Percentiles rank a stretch among this genome's conserved stretches.
Evolutionary conservation across 495 filamentous ascomycete species (phyloP).

Genomic region (Podospora comata): DNA sequence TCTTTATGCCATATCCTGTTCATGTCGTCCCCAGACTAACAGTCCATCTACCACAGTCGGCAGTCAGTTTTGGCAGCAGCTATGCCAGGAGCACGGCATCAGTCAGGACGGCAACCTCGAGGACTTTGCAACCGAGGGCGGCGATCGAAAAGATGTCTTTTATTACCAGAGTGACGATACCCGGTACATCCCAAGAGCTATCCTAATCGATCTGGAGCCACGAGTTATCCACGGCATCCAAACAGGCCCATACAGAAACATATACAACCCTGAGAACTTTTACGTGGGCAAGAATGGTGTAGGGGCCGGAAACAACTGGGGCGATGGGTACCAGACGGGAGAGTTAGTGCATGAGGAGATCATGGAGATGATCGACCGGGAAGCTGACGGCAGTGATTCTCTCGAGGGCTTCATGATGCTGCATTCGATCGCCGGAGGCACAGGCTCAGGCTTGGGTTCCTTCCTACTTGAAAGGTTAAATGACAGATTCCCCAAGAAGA

Average conservation of each 20-base stretch:
- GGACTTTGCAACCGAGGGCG: constrained; percentile 92
- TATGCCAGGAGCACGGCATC: constrained; percentile 97
- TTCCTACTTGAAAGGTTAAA: constrained; percentile 96
- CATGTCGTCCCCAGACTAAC: not conserved
- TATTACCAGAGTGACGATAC: constrained; percentile 99
- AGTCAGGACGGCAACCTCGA: constrained; percentile 94
- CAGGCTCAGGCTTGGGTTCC: constrained; percentile 88
- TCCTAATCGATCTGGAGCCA: constrained; percentile 92
- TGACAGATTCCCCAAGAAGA: constrained; percentile 96
- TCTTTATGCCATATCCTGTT: not conserved
- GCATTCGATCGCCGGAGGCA: constrained; percentile 96
- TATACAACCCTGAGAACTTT: constrained; percentile 99
- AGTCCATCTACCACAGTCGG: constrained; percentile 59
- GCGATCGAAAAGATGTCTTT: constrained; percentile 97
- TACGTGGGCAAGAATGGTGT: constrained; percentile 87
- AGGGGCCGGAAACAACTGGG: constrained; percentile 98
- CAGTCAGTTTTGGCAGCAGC: constrained; percentile 94
- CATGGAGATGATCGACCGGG: constrained; percentile 98
- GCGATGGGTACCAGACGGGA: constrained; percentile 87
- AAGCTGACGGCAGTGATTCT: constrained; percentile 96
- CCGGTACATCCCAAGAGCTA: constrained; percentile 93
- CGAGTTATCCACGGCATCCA: constrained; percentile 90
- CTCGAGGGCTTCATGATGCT: constrained; percentile 98
- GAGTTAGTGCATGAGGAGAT: constrained; percentile 93
- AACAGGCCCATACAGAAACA: constrained; percentile 89